Percentiles rank a stretch among this genome's conserved stretches.
Conservation (phyloP, 2,329 filamentous ascomycete species). For the Aschersonia sp. region DNA sequence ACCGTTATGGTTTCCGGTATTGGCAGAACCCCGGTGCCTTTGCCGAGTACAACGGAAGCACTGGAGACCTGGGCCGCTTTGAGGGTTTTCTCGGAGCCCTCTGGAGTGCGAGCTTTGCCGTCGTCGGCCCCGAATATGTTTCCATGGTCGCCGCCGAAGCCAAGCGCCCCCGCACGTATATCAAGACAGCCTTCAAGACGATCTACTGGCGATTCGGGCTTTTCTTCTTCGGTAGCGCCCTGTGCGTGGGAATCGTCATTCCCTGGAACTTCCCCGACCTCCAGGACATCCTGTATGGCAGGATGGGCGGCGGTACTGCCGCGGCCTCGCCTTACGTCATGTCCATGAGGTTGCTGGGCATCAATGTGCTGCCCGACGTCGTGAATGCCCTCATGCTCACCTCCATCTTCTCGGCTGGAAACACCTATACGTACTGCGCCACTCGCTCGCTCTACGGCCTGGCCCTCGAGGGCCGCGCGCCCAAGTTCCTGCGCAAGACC, state of each 20-base stretch:
- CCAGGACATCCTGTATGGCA: slow-evolving; percentile 29
- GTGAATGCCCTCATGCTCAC: slow-evolving; percentile 38
- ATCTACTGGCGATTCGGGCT: slow-evolving; percentile 58
- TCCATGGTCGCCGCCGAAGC: slow-evolving; percentile 56
- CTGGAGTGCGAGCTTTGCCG: slow-evolving; percentile 48
- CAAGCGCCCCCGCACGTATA: slow-evolving; percentile 44
- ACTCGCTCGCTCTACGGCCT: slow-evolving; percentile 36
- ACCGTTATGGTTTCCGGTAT: slow-evolving; percentile 56
- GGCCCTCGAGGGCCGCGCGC: slow-evolving; percentile 33
- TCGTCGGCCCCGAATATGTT: slow-evolving; percentile 55
- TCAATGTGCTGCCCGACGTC: slow-evolving; percentile 38
- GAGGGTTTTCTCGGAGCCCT: slow-evolving; percentile 56
- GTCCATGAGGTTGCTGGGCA: slow-evolving; percentile 40
- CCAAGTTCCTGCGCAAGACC: slow-evolving; percentile 38
- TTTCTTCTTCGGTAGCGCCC: slow-evolving; percentile 57
- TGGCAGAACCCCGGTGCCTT: slow-evolving; percentile 34
- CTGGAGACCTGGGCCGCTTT: slow-evolving; percentile 49
- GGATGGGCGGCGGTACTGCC: slow-evolving; percentile 23
- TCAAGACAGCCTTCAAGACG: slow-evolving; percentile 57
- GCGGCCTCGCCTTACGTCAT: slow-evolving; percentile 49
- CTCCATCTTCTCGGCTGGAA: slow-evolving; percentile 30
- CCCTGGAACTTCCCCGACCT: slow-evolving; percentile 48
- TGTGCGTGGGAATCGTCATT: slow-evolving; percentile 52
- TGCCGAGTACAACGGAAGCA: slow-evolving; percentile 37
- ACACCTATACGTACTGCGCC: slow-evolving; percentile 36